Evolutionary conservation across 1,139 yeast genomes (phyloP).

Genomic region (Blastobotrys raffinosifermentans): DNA sequence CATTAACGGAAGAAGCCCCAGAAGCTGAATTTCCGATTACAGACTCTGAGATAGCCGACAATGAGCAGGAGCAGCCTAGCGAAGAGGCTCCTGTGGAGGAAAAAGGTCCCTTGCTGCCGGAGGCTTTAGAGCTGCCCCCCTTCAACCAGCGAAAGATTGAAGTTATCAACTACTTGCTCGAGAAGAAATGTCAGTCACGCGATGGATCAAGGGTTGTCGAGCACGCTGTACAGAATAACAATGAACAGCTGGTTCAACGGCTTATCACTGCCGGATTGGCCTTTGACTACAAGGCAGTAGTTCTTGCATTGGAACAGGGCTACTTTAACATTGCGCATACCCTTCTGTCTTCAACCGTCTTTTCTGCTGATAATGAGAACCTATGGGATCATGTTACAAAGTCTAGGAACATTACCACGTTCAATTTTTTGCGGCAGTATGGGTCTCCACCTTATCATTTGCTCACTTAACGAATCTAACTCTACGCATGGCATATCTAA

Average conservation of each 20-base stretch:
- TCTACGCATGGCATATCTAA: too few relatives aligned
- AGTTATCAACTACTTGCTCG: constrained; percentile 9
- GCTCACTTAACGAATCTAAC: not conserved
- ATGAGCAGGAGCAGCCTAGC: too few relatives aligned
- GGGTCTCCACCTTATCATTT: constrained; percentile 12
- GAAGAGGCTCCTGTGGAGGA: too few relatives aligned
- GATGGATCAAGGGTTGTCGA: constrained; percentile 3
- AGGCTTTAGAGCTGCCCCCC: constrained; percentile 3
- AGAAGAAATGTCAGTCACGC: constrained; percentile 5
- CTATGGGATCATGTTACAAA: constrained; percentile 11
- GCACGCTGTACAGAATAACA: constrained; percentile 3
- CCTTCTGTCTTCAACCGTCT: constrained; percentile 4
- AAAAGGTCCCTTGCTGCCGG: too few relatives aligned
- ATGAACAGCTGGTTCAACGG: constrained; percentile 2
- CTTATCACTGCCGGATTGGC: constrained; percentile 5
- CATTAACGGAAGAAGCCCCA: too few relatives aligned
- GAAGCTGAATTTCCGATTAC: too few relatives aligned
- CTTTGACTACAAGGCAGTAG: constrained; percentile 12
- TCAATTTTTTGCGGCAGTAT: constrained; percentile 6
- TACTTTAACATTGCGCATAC: constrained; percentile 1
- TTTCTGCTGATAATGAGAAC: constrained; percentile 6
- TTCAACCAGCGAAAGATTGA: constrained; percentile 7
- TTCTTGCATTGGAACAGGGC: constrained; percentile 7
- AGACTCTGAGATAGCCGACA: constrained; percentile 1
- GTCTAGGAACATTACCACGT: constrained; percentile 3